A percentile compares a stretch with the other conserved stretches of the same genome.
Evolutionary conservation across 108 stramenopile species (phyloP).

Genomic region (Stephanodiscus triporus): DNA sequence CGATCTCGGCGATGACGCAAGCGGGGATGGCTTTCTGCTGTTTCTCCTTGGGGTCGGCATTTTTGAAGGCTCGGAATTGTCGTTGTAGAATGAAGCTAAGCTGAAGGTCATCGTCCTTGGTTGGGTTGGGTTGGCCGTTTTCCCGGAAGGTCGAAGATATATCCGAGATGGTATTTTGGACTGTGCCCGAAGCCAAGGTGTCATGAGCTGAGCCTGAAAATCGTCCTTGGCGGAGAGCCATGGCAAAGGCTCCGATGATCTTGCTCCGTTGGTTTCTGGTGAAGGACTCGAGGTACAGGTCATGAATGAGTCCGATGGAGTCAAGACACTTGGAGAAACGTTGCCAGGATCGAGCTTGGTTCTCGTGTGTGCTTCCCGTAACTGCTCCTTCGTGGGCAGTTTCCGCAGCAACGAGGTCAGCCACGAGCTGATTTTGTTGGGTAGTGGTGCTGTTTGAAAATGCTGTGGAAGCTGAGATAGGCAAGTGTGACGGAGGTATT

Average conservation of each 20-base stretch:
- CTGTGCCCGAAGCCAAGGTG: slow-evolving; percentile 22
- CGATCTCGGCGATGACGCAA: slow-evolving; percentile 1
- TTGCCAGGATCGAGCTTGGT: slow-evolving; percentile 32
- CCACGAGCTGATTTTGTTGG: slow-evolving; percentile 34
- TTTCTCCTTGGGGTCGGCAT: slow-evolving; percentile 13
- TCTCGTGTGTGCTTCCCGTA: slow-evolving; percentile 23
- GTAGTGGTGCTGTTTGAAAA: slow-evolving; percentile 23
- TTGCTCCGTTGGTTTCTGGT: neutral
- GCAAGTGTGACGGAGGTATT: neutral
- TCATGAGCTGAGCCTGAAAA: slow-evolving; percentile 14
- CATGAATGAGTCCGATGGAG: slow-evolving; percentile 1
- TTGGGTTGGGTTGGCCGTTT: too few species aligned
- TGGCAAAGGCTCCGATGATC: slow-evolving; percentile 23
- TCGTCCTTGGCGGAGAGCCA: slow-evolving; percentile 10
- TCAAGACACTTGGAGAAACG: slow-evolving; percentile 13
- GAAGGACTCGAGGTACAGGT: slow-evolving; percentile 19
- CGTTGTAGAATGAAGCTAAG: too few species aligned
- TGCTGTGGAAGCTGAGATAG: slow-evolving; percentile 21
- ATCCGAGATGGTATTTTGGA: slow-evolving; percentile 25
- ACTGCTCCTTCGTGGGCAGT: too few species aligned
- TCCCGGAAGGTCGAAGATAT: slow-evolving; percentile 29
- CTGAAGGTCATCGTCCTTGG: too few species aligned
- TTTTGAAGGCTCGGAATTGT: slow-evolving; percentile 18
- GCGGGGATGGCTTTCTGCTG: slow-evolving; percentile 26
- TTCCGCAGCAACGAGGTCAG: too few species aligned